phyloP scores from a whole-genome alignment of 306 rosid species.

The Notholithocarpus densiflorus region DNA sequence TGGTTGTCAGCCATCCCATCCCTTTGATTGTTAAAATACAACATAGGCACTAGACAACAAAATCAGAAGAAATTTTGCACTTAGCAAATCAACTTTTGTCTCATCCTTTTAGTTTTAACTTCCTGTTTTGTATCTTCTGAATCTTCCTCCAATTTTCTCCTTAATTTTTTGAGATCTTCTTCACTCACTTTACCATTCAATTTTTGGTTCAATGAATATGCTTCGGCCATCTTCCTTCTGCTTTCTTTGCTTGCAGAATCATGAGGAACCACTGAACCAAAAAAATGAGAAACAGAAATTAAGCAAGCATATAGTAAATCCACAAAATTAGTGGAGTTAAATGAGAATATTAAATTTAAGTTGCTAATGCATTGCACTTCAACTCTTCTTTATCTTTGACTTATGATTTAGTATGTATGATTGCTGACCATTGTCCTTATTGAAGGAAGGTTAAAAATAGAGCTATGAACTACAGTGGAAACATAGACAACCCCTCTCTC shows the following conservation, averaged over 20 bases:
- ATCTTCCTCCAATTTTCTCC: constrained; percentile 54
- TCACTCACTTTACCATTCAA: constrained; percentile 59
- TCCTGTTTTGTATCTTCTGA: constrained; percentile 33
- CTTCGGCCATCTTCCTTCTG: constrained; percentile 63
- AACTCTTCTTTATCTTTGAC: background rate
- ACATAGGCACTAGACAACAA: background rate
- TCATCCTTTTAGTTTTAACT: constrained; percentile 42
- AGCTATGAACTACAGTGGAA: background rate
- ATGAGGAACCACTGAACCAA: constrained; percentile 76
- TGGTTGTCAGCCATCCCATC: no score
- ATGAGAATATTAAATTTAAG: background rate
- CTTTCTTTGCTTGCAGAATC: constrained; percentile 85
- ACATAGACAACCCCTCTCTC: background rate
- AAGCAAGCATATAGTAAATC: constrained; percentile 8
- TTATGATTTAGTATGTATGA: background rate
- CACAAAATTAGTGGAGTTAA: background rate
- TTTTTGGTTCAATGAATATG: constrained; percentile 71
- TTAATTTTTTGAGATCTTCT: constrained; percentile 51
- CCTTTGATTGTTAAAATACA: no score
- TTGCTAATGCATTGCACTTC: background rate
- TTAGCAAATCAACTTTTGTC: constrained; percentile 40
- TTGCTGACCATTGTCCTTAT: background rate
- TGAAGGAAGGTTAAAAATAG: background rate
- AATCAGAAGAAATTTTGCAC: background rate
- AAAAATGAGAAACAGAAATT: background rate